These are phyloP conservation scores for Mycena haematopus DNA, from an alignment of 768 basidiomycete species.

Conservation along the genomic window DNA sequence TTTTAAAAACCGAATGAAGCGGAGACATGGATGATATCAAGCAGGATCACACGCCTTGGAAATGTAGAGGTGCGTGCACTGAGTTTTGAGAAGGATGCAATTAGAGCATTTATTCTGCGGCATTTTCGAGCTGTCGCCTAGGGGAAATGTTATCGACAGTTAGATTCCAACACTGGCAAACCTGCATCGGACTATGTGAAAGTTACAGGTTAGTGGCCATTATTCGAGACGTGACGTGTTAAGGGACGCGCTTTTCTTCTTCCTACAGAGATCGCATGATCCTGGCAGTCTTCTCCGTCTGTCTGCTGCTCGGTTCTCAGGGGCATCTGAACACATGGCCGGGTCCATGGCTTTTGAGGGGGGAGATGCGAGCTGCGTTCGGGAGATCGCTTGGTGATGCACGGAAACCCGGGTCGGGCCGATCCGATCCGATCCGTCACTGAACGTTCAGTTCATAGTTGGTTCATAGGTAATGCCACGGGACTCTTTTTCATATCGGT, in stretches of 20 bases:
- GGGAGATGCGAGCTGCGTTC: no score
- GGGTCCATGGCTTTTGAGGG: no score
- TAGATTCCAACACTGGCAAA: background rate
- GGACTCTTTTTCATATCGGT: no score
- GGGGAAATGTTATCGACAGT: background rate
- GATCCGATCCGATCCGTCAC: no score
- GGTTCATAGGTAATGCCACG: no score
- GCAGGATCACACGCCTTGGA: conserved; percentile 46
- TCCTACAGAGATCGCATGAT: conserved; percentile 21
- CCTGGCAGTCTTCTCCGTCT: conserved; percentile 20
- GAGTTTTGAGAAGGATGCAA: conserved; percentile 52
- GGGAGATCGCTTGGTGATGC: no score
- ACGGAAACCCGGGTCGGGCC: no score
- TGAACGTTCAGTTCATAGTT: no score
- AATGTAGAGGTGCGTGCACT: conserved; percentile 60
- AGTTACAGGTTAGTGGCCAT: background rate
- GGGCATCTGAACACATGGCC: no score
- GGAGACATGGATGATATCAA: background rate
- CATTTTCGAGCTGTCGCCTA: conserved; percentile 66
- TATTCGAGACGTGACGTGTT: background rate
- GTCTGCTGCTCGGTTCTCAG: no score
- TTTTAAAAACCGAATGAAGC: background rate
- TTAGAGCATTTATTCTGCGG: conserved; percentile 62
- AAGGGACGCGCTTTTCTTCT: conserved; percentile 17
- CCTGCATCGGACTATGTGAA: conserved; percentile 40